These are phyloP conservation scores for Sphenostylis stenocarpa DNA, from an alignment of 306 rosid species.

Conservation along the genomic window DNA sequence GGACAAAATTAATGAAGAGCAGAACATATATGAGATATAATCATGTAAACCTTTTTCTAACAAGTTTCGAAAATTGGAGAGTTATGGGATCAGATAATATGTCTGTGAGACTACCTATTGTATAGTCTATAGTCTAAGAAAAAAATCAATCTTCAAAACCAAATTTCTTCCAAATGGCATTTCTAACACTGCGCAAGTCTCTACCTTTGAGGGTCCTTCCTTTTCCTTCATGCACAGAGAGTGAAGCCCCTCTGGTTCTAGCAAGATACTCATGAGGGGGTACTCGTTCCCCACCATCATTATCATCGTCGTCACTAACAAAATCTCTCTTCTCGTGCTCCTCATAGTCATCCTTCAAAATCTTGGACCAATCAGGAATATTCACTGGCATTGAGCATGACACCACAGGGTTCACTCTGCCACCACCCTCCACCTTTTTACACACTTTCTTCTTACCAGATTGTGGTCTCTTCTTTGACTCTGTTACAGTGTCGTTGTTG, in stretches of 20 bases:
- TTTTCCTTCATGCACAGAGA: conserved; percentile 82
- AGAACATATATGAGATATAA: neutral
- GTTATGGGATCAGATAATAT: conserved; percentile 1
- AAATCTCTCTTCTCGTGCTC: conserved; percentile 26
- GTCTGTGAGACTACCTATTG: neutral
- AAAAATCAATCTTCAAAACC: conserved; percentile 67
- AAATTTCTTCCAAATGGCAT: conserved; percentile 84
- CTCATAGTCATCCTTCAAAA: conserved; percentile 53
- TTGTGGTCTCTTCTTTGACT: conserved; percentile 26
- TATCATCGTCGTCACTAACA: conserved; percentile 2
- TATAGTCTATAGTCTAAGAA: neutral
- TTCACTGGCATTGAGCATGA: conserved; percentile 64
- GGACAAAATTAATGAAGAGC: too few relatives aligned
- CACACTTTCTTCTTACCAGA: conserved; percentile 29
- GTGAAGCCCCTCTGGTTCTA: conserved; percentile 72
- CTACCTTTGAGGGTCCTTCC: conserved; percentile 93
- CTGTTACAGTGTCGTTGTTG: neutral
- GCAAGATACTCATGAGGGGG: conserved; percentile 94
- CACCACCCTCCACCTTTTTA: neutral
- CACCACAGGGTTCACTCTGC: conserved; percentile 13
- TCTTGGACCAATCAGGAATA: conserved; percentile 89
- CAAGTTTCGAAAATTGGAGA: neutral
- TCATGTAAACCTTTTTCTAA: neutral
- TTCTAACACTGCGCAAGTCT: conserved; percentile 76
- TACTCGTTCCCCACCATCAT: conserved; percentile 15